Evolutionary conservation across 169 alveolate species (phyloP), one percentile per base, ranked within the genome.

Genomic region (Babesia bovis): DNA sequence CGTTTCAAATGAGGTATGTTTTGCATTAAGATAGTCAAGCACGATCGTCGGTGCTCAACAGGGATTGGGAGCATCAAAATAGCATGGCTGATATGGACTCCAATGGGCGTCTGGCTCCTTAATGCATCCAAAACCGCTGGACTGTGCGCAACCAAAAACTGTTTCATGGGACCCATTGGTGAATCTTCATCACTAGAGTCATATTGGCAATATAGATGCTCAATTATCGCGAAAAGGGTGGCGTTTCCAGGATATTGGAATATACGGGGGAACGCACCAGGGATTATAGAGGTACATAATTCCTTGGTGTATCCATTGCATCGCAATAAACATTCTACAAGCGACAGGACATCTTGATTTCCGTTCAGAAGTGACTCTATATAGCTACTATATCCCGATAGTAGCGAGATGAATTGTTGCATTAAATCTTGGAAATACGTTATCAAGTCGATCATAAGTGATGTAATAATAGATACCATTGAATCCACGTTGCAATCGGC

Each of bases 401-500:
- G 21, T 15, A 76, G 15, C 2, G 19, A 33, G 12, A 76, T 17
- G 19, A 76, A 76, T 1, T 13, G 19, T 13, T 35, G 75, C 1
- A 49, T 1, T 33, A 42, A 23, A 15, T n/a, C 49, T 3, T 49
- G 65, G 26, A 66, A 76, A 17, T 25, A 41, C 21, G 52, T 23
- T 4, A 76, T 45, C 41, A 76, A 58, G 21, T 66, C 85, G 1
- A 66, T 30, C 81, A 76, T 76, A 26, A 76, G 21, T 7, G 44
- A 36, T 21, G 66, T 60, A 3, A 67, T 56, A 7, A 25, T 28
- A 19, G 41, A 49, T 9, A 63, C 35, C 47, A 63, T 1, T 4
- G 73, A 45, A 26, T 63, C 73, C 1, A 63, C 60, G 7, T 63
- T 63, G 28, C 47, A 63, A 30, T 28, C 73, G 21, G 52, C 9